Base-by-base conservation (phyloP, 768 basidiomycete genomes). In the Rhizopogon salebrosus region DNA sequence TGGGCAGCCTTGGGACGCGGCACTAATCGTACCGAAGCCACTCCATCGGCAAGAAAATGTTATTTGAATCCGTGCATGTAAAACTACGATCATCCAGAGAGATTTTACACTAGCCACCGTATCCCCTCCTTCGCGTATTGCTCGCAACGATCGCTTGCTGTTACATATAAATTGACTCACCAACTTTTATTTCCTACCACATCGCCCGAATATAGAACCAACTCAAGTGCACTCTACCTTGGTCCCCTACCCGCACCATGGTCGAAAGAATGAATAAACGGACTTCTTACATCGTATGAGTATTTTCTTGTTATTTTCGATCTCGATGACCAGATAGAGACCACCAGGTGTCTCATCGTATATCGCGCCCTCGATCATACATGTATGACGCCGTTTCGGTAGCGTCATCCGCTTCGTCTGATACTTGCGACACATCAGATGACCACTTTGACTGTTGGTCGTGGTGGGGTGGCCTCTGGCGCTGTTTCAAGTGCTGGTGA, bases 401-500 rank as follows among this genome's bases (percentile, higher is more conserved):
- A 18, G n/a, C 51, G 3, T 67, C 61, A 2, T 67, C 65, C 10
- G 31, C 29, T 18, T 67, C 63, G 23, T 59, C 61, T 13, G 60
- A 63, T 27, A 59, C 59, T 27, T 62, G 61, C 38, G 29, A 31
- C 3, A 3, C 14, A 14, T 46, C 45, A 34, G 63, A 65, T 34
- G 60, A 64, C 4, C 53, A 48, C 1, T 56, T 52, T 4, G 10
- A 36, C 29, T 64, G 57, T 20, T 65, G 63, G 62, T 64, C 63
- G 58, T 54, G 40, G 14, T 42, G 43, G 31, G 49, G 43, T 16
- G 58, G 58, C 27, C 54, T 57, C 14, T 58, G 55, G 13, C 35
- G 55, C 0, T 69, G 63, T 51, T 57, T 65, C 57, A 65, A 52
- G 51, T 57, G 62, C 14, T 60, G 65, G 66, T 62, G 26, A 62